Evolutionary conservation across 1,284 basidiomycete genomes (phyloP).

Genomic region (Fomitiporia mediterranea): DNA sequence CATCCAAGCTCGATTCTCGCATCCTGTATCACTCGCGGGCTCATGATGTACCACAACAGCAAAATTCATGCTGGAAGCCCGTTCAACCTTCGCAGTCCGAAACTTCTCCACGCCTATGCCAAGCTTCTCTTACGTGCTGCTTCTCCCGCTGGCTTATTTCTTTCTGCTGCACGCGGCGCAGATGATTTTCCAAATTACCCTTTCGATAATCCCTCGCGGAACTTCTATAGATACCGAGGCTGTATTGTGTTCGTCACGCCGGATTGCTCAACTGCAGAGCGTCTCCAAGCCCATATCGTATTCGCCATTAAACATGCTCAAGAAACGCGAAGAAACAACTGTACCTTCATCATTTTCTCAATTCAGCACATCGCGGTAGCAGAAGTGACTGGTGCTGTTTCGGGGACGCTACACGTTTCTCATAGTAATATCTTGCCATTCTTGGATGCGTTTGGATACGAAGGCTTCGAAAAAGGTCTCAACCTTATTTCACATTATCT

Average conservation of each 20-base stretch:
- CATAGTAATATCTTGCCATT: background rate
- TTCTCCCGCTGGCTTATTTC: background rate
- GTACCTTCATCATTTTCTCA: background rate
- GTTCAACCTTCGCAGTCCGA: background rate
- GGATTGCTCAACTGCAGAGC: background rate
- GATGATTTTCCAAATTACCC: background rate
- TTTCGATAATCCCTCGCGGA: background rate
- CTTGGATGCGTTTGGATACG: background rate
- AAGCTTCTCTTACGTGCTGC: background rate
- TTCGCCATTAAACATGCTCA: background rate
- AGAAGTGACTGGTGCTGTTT: background rate
- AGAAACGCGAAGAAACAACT: background rate
- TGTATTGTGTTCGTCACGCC: background rate
- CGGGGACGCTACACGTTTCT: background rate
- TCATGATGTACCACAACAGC: background rate
- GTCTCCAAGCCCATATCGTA: background rate
- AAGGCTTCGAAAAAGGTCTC: background rate
- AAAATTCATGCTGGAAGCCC: background rate
- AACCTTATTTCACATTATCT: background rate
- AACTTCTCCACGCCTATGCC: too few species aligned
- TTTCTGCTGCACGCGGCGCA: too few species aligned
- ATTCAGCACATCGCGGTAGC: background rate
- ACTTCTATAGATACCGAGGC: background rate
- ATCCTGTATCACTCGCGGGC: background rate
- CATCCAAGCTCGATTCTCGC: background rate